phyloP scores from a whole-genome alignment of 345 rosid genomes.

The Sonneratia caseolaris region DNA sequence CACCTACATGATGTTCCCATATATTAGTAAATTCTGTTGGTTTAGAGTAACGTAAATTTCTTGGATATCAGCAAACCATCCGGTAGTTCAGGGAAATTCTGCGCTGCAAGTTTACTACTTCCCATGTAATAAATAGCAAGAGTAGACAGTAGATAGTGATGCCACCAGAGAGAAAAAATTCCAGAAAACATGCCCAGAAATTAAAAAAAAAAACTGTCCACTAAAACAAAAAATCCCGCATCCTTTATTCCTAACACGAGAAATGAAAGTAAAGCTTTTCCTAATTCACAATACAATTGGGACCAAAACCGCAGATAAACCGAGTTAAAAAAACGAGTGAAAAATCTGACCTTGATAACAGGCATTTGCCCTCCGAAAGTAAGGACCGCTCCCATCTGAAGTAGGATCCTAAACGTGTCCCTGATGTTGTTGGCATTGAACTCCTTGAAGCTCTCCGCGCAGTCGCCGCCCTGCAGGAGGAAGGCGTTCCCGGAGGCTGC shows the following conservation, averaged over 20 bases:
- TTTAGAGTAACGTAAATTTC: no score
- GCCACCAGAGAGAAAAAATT: no score
- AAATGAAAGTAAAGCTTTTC: not conserved
- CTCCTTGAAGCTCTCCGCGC: constrained; percentile 23
- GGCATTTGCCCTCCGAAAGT: constrained; percentile 23
- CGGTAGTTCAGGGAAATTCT: no score
- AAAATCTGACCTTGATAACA: constrained; percentile 15
- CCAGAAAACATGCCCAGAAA: not conserved
- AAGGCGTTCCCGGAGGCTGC: constrained; percentile 21
- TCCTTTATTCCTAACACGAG: not conserved
- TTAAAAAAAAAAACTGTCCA: no score
- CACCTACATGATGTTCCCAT: constrained; percentile 1
- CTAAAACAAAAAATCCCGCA: not conserved
- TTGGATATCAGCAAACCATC: no score
- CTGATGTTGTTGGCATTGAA: constrained; percentile 20
- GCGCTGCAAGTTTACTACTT: no score
- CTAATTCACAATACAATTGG: not conserved
- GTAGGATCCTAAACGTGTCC: constrained; percentile 18
- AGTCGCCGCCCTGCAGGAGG: constrained; percentile 21
- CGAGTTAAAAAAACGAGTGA: not conserved
- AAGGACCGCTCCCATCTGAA: constrained; percentile 19
- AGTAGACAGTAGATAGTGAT: not conserved
- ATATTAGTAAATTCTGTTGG: not conserved
- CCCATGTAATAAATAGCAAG: not conserved
- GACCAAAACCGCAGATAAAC: not conserved